These are phyloP conservation scores for Ottelia alismoides DNA, from an alignment of 106 monocot genomes.

Conservation along the genomic window DNA sequence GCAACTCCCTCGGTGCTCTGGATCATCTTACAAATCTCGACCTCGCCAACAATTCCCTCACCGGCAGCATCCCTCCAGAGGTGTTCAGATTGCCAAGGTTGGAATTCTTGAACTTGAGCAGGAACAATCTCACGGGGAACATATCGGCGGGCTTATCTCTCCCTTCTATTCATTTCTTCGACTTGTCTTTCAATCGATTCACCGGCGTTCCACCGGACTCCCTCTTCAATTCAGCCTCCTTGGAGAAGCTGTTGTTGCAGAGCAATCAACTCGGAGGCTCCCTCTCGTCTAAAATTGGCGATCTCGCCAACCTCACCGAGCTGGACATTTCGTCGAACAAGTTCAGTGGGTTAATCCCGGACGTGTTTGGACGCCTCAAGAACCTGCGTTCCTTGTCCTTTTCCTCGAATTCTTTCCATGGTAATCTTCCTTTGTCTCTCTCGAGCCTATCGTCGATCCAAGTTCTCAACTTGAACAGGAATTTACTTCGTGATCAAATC, in stretches of 20 bases:
- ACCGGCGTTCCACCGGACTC: conserved; percentile 15
- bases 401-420: conserved; percentile 18
- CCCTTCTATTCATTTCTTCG: conserved; percentile 17
- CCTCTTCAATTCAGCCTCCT: no score
- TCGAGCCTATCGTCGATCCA: conserved; percentile 14
- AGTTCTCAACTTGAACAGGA: conserved; percentile 47
- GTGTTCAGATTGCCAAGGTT: conserved; percentile 13
- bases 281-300: conserved; percentile 19
- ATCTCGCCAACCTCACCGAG: conserved; percentile 12
- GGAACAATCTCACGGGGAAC: conserved; percentile 16
- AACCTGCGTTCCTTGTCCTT: conserved; percentile 25
- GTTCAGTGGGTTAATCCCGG: conserved; percentile 32
- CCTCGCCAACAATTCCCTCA: conserved; percentile 18
- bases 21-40: conserved; percentile 4
- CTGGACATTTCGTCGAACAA: conserved; percentile 34
- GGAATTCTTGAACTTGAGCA: conserved; percentile 18
- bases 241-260: conserved; percentile 2
- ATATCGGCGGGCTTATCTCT: conserved; percentile 5
- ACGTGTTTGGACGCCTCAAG: conserved; percentile 21
- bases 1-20: conserved; percentile 2
- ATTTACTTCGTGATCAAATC: conserved; percentile 36
- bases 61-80: conserved; percentile 6
- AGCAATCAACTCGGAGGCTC: conserved; percentile 11
- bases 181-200: conserved; percentile 28
- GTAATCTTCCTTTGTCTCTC: conserved; percentile 31